Evolutionary conservation across 2,329 filamentous ascomycete genomes (phyloP).

Genomic region (Neonectria hederae): DNA sequence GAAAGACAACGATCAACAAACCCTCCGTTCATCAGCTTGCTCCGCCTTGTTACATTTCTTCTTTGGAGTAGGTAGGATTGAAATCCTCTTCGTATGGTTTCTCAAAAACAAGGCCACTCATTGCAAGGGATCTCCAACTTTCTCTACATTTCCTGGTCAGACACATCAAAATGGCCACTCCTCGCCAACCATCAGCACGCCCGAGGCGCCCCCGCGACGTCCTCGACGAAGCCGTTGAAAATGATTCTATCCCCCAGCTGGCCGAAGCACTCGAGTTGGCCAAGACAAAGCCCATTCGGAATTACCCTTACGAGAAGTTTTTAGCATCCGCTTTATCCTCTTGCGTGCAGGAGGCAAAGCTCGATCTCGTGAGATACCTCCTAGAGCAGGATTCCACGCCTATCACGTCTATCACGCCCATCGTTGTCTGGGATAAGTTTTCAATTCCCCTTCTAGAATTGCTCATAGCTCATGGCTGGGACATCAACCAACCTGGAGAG

Average conservation of each 20-base stretch:
- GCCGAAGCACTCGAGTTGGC: background rate
- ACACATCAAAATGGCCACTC: background rate
- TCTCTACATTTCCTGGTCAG: background rate
- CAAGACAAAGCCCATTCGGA: background rate
- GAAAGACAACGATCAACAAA: no score
- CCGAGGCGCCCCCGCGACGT: background rate
- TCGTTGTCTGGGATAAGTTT: slow-evolving; percentile 1
- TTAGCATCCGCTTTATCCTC: background rate
- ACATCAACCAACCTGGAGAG: slow-evolving; percentile 12
- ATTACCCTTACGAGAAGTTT: background rate
- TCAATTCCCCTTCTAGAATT: slow-evolving; percentile 13
- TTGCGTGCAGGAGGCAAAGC: background rate
- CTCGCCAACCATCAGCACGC: background rate
- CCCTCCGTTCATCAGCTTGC: background rate
- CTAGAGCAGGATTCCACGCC: background rate
- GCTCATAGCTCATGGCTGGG: slow-evolving; percentile 18
- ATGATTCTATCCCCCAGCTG: background rate
- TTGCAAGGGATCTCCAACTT: background rate
- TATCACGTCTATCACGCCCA: background rate
- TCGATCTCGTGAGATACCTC: slow-evolving; percentile 6
- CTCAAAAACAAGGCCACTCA: background rate
- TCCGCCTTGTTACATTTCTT: no score
- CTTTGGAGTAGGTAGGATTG: background rate
- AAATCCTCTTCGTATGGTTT: background rate
- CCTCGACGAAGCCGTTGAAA: background rate